phyloP scores from a whole-genome alignment of 2,329 filamentous ascomycete species.

The Ustilaginoidea virens region DNA sequence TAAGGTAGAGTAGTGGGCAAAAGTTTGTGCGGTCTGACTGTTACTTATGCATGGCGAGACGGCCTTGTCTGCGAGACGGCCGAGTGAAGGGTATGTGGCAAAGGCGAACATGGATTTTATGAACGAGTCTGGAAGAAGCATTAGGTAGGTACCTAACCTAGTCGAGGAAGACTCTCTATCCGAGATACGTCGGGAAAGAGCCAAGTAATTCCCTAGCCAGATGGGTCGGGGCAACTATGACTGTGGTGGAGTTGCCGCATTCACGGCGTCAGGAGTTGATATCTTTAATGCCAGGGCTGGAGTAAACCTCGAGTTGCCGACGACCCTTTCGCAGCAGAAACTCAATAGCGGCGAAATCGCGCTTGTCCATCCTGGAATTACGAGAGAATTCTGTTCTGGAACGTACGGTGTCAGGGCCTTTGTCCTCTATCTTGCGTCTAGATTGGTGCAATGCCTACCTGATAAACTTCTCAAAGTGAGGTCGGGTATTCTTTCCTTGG shows the following conservation, averaged over 20 bases:
- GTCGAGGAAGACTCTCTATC: no score
- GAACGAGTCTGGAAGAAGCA: no score
- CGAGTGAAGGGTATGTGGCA: no score
- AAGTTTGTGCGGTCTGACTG: slow-evolving; percentile 2
- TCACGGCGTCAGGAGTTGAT: slow-evolving; percentile 28
- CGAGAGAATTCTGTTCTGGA: slow-evolving; percentile 53
- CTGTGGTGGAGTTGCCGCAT: not conserved
- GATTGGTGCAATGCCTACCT: slow-evolving; percentile 32
- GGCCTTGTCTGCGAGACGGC: slow-evolving; percentile 3
- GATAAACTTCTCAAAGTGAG: slow-evolving; percentile 48
- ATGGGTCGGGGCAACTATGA: no score
- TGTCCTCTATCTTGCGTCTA: not conserved
- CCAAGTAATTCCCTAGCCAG: no score
- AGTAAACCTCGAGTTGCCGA: slow-evolving; percentile 68
- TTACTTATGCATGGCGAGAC: slow-evolving; percentile 5
- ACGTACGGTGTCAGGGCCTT: not conserved
- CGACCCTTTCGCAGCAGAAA: slow-evolving; percentile 70
- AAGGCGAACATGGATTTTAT: no score
- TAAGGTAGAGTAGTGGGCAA: slow-evolving; percentile 2
- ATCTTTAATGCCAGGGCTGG: slow-evolving; percentile 67
- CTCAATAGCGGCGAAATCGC: slow-evolving; percentile 76
- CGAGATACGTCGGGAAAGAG: no score
- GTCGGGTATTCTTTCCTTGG: slow-evolving; percentile 5
- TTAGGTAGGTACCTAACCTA: no score
- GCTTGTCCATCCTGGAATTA: slow-evolving; percentile 54